These are phyloP conservation scores for Jasminum sambac DNA, from an alignment of 257 asterid species.

Conservation along the genomic window DNA sequence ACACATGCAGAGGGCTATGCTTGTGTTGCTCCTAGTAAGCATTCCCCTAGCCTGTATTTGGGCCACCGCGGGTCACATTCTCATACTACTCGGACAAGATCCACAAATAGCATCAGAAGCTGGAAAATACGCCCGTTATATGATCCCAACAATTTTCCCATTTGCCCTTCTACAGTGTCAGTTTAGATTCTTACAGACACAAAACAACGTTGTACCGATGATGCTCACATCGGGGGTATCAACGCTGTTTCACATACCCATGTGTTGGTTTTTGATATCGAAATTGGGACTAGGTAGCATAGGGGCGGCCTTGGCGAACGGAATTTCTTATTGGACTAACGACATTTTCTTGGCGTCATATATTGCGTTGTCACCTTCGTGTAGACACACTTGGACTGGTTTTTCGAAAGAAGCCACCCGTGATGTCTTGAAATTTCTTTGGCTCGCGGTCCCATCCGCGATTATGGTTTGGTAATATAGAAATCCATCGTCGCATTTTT, in stretches of 20 bases:
- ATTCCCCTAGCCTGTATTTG: slow-evolving; percentile 57
- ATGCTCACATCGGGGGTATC: slow-evolving; percentile 61
- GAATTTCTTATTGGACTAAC: slow-evolving; percentile 65
- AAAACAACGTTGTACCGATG: slow-evolving; percentile 68
- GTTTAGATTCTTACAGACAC: slow-evolving; percentile 59
- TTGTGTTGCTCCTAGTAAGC: slow-evolving; percentile 47
- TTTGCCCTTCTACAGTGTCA: slow-evolving; percentile 63
- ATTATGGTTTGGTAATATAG: slow-evolving; percentile 58
- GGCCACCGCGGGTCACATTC: slow-evolving; percentile 63
- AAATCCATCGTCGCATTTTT: not conserved
- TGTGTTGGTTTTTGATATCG: slow-evolving; percentile 59
- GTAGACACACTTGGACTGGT: slow-evolving; percentile 58
- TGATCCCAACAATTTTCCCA: slow-evolving; percentile 63
- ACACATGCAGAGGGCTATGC: slow-evolving; percentile 70
- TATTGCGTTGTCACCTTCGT: slow-evolving; percentile 53
- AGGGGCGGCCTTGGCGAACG: slow-evolving; percentile 74
- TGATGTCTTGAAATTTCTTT: slow-evolving; percentile 46
- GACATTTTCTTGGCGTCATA: slow-evolving; percentile 45
- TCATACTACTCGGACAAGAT: slow-evolving; percentile 52
- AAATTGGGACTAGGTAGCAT: slow-evolving; percentile 59
- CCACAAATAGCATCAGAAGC: slow-evolving; percentile 60
- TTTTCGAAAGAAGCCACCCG: slow-evolving; percentile 47
- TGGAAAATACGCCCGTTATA: slow-evolving; percentile 53
- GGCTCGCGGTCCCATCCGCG: slow-evolving; percentile 73
- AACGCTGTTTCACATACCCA: slow-evolving; percentile 44